phyloP scores from a whole-genome alignment of 371 early-diverging fungal species.

The Rhizopus arrhizus region DNA sequence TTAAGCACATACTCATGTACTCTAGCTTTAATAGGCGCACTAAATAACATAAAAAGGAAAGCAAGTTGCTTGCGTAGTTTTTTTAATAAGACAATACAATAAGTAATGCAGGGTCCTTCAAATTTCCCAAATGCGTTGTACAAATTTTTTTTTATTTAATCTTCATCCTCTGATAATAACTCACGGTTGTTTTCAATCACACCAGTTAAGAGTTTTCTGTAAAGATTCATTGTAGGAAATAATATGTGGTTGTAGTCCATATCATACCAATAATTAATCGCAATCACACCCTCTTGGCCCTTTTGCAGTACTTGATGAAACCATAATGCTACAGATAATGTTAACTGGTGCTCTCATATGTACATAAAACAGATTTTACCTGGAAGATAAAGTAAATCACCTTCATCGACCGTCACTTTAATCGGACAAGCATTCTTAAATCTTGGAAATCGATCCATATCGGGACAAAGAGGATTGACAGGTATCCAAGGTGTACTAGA shows the following conservation, averaged over 20 bases:
- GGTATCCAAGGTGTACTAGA: slow-evolving; percentile 65
- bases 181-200: slow-evolving; percentile 20
- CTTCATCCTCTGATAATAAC: slow-evolving; percentile 14
- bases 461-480: slow-evolving; percentile 60
- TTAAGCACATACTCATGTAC: too few relatives aligned
- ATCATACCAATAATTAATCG: slow-evolving; percentile 84
- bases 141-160: background rate
- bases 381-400: slow-evolving; percentile 80
- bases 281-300: slow-evolving; percentile 67
- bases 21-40: too few relatives aligned
- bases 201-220: slow-evolving; percentile 36
- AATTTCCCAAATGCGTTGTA: too few relatives aligned
- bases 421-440: slow-evolving; percentile 60
- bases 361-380: slow-evolving; percentile 16
- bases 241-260: slow-evolving; percentile 59
- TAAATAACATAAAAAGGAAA: too few relatives aligned
- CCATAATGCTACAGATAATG: slow-evolving; percentile 62
- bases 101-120: too few relatives aligned
- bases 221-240: slow-evolving; percentile 41
- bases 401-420: slow-evolving; percentile 60
- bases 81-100: too few relatives aligned
- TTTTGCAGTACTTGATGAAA: slow-evolving; percentile 76
- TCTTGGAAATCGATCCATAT: slow-evolving; percentile 52
- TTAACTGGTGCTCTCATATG: background rate
- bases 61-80: too few relatives aligned